Conservation (phyloP, 441 rosid genomes). For the Kokia cookei region DNA sequence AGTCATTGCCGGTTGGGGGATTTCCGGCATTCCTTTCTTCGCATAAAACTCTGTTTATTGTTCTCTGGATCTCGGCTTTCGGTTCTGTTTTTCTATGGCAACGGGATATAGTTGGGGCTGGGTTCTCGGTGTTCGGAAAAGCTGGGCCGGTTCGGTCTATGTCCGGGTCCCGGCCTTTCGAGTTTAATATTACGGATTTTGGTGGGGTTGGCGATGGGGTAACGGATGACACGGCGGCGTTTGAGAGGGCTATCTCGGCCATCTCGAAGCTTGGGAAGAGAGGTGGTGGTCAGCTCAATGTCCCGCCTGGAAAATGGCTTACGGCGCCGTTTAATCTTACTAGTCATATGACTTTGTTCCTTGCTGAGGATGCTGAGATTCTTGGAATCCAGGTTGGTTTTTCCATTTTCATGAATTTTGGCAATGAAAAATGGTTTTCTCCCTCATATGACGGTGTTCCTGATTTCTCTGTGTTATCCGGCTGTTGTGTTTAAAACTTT, state of each 20-base stretch:
- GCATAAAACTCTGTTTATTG: constrained; percentile 64
- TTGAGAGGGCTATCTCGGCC: constrained; percentile 68
- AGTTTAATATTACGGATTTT: constrained; percentile 77
- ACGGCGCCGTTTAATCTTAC: constrained; percentile 97
- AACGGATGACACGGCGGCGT: constrained; percentile 79
- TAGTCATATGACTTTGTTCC: constrained; percentile 87
- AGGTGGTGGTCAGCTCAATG: constrained; percentile 88
- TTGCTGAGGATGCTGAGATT: constrained; percentile 78
- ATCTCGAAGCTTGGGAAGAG: constrained; percentile 63
- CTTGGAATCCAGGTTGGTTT: constrained; percentile 69
- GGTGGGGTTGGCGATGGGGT: constrained; percentile 91
- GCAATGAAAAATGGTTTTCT: background rate
- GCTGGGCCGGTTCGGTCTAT: constrained; percentile 31
- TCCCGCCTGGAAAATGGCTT: constrained; percentile 85
- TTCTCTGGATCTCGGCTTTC: constrained; percentile 80
- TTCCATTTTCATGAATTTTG: background rate
- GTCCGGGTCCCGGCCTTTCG: constrained; percentile 50
- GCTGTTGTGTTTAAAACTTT: background rate
- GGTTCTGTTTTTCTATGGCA: constrained; percentile 80
- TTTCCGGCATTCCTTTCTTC: constrained; percentile 57
- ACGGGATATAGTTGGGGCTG: constrained; percentile 36
- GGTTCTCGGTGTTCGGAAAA: constrained; percentile 35
- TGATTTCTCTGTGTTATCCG: background rate
- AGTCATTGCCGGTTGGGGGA: constrained; percentile 35
- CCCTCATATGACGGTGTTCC: background rate